Percentiles rank a stretch among this genome's conserved stretches.
Evolutionary conservation across 345 rosid species (phyloP).

Genomic region (Salix viminalis): DNA sequence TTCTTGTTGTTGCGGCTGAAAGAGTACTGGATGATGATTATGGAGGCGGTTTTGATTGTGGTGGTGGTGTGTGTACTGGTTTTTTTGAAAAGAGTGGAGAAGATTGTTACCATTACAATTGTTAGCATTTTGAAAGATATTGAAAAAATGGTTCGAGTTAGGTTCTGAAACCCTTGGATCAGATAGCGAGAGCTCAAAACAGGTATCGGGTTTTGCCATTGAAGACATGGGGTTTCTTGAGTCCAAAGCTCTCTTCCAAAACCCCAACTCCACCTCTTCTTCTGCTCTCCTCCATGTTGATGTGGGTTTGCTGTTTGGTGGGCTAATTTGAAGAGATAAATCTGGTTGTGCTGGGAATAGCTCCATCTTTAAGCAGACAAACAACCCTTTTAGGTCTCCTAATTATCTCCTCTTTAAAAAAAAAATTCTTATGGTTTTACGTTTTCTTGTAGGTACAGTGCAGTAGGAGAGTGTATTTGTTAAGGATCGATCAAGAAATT

Average conservation of each 20-base stretch:
- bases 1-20: slow-evolving; percentile 25
- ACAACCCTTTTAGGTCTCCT: not conserved
- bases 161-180: slow-evolving; percentile 45
- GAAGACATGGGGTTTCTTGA: slow-evolving; percentile 49
- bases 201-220: slow-evolving; percentile 40
- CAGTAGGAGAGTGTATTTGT: not conserved
- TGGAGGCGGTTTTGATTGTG: slow-evolving; percentile 14
- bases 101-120: slow-evolving; percentile 28
- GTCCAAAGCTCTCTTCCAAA: slow-evolving; percentile 58
- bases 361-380: slow-evolving; percentile 43
- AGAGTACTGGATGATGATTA: slow-evolving; percentile 24
- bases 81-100: slow-evolving; percentile 39
- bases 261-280: slow-evolving; percentile 49
- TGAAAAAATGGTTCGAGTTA: slow-evolving; percentile 32
- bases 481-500: not conserved
- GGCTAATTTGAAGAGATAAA: slow-evolving; percentile 64
- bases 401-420: not conserved
- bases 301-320: slow-evolving; percentile 61
- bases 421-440: not conserved
- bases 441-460: not conserved
- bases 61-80: slow-evolving; percentile 24
- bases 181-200: slow-evolving; percentile 64
- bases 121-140: slow-evolving; percentile 24
- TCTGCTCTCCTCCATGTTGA: slow-evolving; percentile 59
- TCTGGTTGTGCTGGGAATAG: slow-evolving; percentile 82